Evolutionary conservation across 495 filamentous ascomycete genomes (phyloP).

Genomic region (Evernia prunastri): DNA sequence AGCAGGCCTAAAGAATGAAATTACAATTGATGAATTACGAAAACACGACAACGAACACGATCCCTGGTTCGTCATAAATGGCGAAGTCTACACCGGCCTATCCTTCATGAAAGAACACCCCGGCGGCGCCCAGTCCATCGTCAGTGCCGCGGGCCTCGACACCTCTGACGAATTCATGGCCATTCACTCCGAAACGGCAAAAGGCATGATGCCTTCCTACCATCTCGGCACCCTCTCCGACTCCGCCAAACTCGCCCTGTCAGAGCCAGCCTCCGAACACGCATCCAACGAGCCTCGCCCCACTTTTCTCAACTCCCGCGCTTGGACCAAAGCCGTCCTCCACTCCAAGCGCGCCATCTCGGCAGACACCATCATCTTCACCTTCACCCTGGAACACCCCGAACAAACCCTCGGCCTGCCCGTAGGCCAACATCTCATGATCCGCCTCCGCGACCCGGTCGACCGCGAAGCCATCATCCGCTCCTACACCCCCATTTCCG

Average conservation of each 20-base stretch:
- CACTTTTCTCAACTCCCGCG: conserved; percentile 63
- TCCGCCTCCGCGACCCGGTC: conserved; percentile 67
- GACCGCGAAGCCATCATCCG: conserved; percentile 70
- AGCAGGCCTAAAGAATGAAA: conserved; percentile 52
- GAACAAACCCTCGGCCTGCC: conserved; percentile 72
- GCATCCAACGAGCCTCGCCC: conserved; percentile 39
- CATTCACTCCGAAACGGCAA: conserved; percentile 91
- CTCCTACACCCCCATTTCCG: conserved; percentile 82
- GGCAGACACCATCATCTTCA: conserved; percentile 77
- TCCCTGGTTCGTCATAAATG: conserved; percentile 90
- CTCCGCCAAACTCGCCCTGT: conserved; percentile 48
- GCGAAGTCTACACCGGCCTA: conserved; percentile 89
- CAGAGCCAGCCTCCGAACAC: conserved; percentile 28
- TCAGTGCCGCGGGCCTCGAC: conserved; percentile 75
- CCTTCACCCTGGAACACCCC: conserved; percentile 68
- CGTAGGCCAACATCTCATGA: conserved; percentile 82
- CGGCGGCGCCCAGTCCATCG: conserved; percentile 83
- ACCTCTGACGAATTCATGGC: conserved; percentile 90
- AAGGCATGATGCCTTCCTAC: conserved; percentile 82
- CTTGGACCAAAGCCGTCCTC: conserved; percentile 66
- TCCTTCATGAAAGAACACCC: conserved; percentile 79
- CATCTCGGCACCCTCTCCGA: conserved; percentile 76
- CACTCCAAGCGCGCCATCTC: conserved; percentile 60
- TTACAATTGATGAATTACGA: conserved; percentile 67
- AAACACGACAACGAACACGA: conserved; percentile 57